Evolutionary conservation across 345 rosid species (phyloP), one percentile per base, ranked within the genome.

Genomic region (Aethionema arabicum): DNA sequence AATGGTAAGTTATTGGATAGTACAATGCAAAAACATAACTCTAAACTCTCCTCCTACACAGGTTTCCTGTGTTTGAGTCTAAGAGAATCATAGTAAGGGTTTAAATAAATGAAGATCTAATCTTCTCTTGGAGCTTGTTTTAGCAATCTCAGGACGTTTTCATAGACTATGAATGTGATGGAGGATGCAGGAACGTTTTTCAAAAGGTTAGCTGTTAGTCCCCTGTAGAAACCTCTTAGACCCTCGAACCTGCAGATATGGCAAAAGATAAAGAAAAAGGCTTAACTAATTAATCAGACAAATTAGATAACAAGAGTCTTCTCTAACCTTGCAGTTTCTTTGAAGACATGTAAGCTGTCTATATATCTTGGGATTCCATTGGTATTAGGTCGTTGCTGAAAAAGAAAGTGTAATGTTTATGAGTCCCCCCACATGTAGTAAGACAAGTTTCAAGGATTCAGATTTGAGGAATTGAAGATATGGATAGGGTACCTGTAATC

Each of bases 131-230:
- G 43, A 9, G 60, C 36, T 2, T 30, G 63, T 77, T 68, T 79
- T 42, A 92, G 76, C 61, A 89, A 78, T 50, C 80, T 85, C 61
- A 81, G 65, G 53, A 84, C 95, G 74, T 87, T 92, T 79, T 92
- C 97, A 10, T 75, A 92, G 12, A 85, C 96, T 8, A 87, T 72
- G 77, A 92, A 92, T 56, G 97, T 87, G 70, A 92, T 72, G 30
- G 97, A 87, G 51, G 97, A 77, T 40, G 97, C 90, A 60, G 99
- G 99, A 47, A 75, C 95, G 40, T 84, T 90, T 79, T 90, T 93
- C 65, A 93, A 61, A 43, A 93, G 80, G 78, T 78, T 93, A 8
- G 97, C 86, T 0, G 85, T 82, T 70, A 93, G 82, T 56, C 99
- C 97, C 70, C 76, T 84, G 83, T 90, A 93, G 71, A 93, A 90